phyloP scores from a whole-genome alignment of 257 asterid genomes.

The Nicotiana sylvestris region DNA sequence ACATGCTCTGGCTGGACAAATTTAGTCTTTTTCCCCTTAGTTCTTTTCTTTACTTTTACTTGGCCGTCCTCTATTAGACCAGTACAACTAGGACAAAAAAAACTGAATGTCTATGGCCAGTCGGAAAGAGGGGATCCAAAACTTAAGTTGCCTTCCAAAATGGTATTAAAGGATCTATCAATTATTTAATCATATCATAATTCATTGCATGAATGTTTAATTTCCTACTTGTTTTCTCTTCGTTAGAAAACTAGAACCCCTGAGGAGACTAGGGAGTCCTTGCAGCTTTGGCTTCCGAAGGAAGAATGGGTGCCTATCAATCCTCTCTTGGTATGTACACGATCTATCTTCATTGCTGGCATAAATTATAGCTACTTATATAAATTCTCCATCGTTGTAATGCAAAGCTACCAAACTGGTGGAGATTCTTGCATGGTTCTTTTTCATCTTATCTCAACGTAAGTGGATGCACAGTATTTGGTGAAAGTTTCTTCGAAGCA shows the following conservation, averaged over 20 bases:
- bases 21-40: background rate
- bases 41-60: background rate
- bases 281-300: constrained; percentile 97
- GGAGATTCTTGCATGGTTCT: background rate
- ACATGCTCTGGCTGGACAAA: background rate
- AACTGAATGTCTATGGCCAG: background rate
- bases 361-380: background rate
- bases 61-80: background rate
- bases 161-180: background rate
- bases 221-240: constrained; percentile 4
- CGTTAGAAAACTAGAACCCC: constrained; percentile 70
- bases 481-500: background rate
- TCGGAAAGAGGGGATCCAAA: background rate
- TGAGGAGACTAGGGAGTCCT: constrained; percentile 79
- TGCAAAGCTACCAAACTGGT: background rate
- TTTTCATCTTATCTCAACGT: background rate
- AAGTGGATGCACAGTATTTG: background rate
- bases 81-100: background rate
- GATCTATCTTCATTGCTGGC: background rate
- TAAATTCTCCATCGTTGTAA: background rate
- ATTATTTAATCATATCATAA: background rate
- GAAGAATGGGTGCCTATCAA: constrained; percentile 96
- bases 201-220: background rate
- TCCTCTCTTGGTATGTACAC: constrained; percentile 77
- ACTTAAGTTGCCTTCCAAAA: background rate